Percentiles rank a stretch among this genome's conserved stretches.
These are phyloP conservation scores for Tephrocybe sp. DNA, from an alignment of 768 basidiomycete genomes.

Conservation along the genomic window DNA sequence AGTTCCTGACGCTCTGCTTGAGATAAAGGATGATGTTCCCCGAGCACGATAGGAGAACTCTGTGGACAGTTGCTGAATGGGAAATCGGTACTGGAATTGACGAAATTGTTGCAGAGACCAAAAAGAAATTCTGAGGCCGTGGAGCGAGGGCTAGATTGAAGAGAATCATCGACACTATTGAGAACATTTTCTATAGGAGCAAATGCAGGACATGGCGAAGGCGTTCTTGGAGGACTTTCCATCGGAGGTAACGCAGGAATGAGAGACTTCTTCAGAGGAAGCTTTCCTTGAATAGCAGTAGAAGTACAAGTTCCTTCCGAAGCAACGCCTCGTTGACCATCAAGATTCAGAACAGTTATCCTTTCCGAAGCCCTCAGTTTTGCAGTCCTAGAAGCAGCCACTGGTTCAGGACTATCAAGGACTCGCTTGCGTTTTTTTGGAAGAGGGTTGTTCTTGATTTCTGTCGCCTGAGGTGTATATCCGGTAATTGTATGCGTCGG, in stretches of 20 bases:
- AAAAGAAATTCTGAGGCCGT: slow-evolving; percentile 16
- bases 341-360: slow-evolving; percentile 7
- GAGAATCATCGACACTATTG: slow-evolving; percentile 13
- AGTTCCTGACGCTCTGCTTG: slow-evolving; percentile 45
- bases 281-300: not conserved
- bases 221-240: slow-evolving; percentile 3
- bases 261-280: not conserved
- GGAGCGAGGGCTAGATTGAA: slow-evolving; percentile 17
- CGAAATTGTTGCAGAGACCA: slow-evolving; percentile 3
- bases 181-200: slow-evolving; percentile 21
- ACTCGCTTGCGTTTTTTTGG: not conserved
- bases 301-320: not conserved
- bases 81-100: slow-evolving; percentile 2
- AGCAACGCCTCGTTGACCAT: not conserved
- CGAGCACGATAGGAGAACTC: slow-evolving; percentile 19
- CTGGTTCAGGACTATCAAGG: slow-evolving; percentile 1
- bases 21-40: slow-evolving; percentile 35
- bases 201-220: slow-evolving; percentile 25
- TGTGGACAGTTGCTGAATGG: slow-evolving; percentile 8
- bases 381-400: slow-evolving; percentile 8
- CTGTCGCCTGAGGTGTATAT: not conserved
- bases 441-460: not conserved
- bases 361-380: slow-evolving; percentile 16
- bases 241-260: not conserved
- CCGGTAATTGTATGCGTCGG: not conserved